These are phyloP conservation scores for Tilletia setariae DNA, from an alignment of 1,284 basidiomycete species.

Conservation along the genomic window DNA sequence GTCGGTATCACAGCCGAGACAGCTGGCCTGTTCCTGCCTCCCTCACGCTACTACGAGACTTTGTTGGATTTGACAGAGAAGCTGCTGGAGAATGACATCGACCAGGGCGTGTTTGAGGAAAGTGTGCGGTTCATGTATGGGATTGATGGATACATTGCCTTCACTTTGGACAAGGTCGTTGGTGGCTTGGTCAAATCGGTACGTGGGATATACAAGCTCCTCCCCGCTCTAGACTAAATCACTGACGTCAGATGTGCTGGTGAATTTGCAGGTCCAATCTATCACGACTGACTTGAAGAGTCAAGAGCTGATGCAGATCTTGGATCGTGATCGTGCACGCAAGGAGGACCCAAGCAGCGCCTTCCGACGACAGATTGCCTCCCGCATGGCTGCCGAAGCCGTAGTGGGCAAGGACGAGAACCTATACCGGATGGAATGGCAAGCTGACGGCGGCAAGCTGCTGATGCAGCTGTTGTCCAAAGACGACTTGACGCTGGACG, in stretches of 20 bases:
- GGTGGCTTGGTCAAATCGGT: slow-evolving; percentile 57
- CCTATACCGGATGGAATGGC: slow-evolving; percentile 88
- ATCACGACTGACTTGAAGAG: slow-evolving; percentile 75
- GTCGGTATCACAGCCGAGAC: slow-evolving; percentile 24
- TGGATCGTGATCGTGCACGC: slow-evolving; percentile 69
- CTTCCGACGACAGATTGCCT: slow-evolving; percentile 79
- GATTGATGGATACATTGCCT: slow-evolving; percentile 85
- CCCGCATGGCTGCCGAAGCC: slow-evolving; percentile 75
- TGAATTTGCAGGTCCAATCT: slow-evolving; percentile 61
- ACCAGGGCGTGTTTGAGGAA: slow-evolving; percentile 86
- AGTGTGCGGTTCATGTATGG: slow-evolving; percentile 95
- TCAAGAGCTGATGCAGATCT: slow-evolving; percentile 74
- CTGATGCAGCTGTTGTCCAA: slow-evolving; percentile 83
- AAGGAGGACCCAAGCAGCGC: slow-evolving; percentile 53
- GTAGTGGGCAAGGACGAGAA: slow-evolving; percentile 84
- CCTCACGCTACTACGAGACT: slow-evolving; percentile 72
- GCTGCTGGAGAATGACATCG: slow-evolving; percentile 86
- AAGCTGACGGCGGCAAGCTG: slow-evolving; percentile 64
- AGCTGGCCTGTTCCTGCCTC: slow-evolving; percentile 48
- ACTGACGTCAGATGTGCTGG: not conserved
- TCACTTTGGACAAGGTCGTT: slow-evolving; percentile 89
- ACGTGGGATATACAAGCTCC: not conserved
- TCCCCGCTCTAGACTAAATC: not conserved
- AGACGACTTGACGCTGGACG: slow-evolving; percentile 74
- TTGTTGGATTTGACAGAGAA: slow-evolving; percentile 88